phyloP scores from a whole-genome alignment of 305 asterid species.

The Fraxinus greggii region DNA sequence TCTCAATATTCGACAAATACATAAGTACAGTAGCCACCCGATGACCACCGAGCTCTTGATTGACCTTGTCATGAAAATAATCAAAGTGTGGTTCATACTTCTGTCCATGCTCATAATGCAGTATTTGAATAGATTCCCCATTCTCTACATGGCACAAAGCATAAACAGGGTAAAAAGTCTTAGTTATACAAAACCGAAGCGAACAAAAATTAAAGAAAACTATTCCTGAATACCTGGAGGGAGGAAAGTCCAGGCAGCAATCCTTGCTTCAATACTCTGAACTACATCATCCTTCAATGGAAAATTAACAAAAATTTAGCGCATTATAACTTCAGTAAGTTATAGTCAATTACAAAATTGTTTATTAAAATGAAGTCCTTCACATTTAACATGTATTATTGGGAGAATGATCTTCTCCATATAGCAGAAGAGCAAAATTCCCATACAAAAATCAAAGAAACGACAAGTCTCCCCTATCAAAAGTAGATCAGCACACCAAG shows the following conservation, averaged over 20 bases:
- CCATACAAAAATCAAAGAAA: neutral
- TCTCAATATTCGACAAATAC: conserved; percentile 37
- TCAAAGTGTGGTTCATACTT: conserved; percentile 45
- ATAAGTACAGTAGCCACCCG: conserved; percentile 46
- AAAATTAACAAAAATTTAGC: neutral
- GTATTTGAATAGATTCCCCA: conserved; percentile 40
- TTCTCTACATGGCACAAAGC: conserved; percentile 28
- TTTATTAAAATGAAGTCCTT: neutral
- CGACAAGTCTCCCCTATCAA: neutral
- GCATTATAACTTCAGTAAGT: neutral
- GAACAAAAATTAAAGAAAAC: neutral
- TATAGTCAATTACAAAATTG: neutral
- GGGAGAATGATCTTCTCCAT: neutral
- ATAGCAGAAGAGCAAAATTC: neutral
- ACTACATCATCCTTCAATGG: conserved; percentile 52
- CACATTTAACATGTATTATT: neutral
- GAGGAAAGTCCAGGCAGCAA: conserved; percentile 73
- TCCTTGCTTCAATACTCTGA: conserved; percentile 52
- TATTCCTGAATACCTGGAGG: conserved; percentile 43
- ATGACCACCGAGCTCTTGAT: conserved; percentile 33
- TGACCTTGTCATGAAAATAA: conserved; percentile 29
- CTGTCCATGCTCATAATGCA: conserved; percentile 41
- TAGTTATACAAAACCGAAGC: neutral
- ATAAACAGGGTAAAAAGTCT: neutral
- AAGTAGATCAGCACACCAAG: neutral